These are phyloP conservation scores for Sanguinoderma infundibulare DNA, from an alignment of 1,284 basidiomycete genomes.

Conservation along the genomic window DNA sequence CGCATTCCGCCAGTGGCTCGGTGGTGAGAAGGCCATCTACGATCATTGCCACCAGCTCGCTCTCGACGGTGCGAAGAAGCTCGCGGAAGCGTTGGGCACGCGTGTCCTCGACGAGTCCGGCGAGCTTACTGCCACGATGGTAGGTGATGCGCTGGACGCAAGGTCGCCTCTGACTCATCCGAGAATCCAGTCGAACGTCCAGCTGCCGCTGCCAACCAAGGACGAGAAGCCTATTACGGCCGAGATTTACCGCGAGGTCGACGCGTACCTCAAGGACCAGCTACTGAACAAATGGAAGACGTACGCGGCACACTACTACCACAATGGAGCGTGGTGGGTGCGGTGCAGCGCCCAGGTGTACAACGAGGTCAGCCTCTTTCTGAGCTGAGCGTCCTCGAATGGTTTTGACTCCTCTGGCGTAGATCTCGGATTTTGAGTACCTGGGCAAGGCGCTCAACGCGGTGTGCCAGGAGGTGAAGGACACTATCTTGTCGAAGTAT, in stretches of 20 bases:
- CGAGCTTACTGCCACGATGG: constrained; percentile 78
- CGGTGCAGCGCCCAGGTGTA: constrained; percentile 76
- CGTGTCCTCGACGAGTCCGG: constrained; percentile 60
- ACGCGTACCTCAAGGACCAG: constrained; percentile 39
- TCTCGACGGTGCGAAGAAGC: constrained; percentile 66
- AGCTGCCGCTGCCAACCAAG: constrained; percentile 33
- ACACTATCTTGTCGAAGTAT: constrained; percentile 18
- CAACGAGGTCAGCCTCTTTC: constrained; percentile 48
- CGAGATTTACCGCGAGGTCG: constrained; percentile 30
- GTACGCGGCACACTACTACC: constrained; percentile 51
- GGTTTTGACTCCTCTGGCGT: background rate
- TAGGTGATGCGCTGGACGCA: constrained; percentile 41
- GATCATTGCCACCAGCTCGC: constrained; percentile 80
- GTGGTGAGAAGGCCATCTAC: constrained; percentile 83
- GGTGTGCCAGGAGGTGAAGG: constrained; percentile 27
- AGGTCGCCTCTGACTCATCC: background rate
- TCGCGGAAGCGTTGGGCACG: constrained; percentile 72
- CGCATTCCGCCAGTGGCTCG: constrained; percentile 80
- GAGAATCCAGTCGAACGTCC: constrained; percentile 39
- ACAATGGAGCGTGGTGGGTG: constrained; percentile 73
- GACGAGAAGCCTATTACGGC: constrained; percentile 16
- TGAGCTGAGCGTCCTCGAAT: background rate
- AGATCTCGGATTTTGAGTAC: constrained; percentile 56
- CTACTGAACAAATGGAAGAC: constrained; percentile 49
- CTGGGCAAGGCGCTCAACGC: constrained; percentile 28